Conservation (phyloP, 805 yeast species). For the Saccharomyces eubayanus region DNA sequence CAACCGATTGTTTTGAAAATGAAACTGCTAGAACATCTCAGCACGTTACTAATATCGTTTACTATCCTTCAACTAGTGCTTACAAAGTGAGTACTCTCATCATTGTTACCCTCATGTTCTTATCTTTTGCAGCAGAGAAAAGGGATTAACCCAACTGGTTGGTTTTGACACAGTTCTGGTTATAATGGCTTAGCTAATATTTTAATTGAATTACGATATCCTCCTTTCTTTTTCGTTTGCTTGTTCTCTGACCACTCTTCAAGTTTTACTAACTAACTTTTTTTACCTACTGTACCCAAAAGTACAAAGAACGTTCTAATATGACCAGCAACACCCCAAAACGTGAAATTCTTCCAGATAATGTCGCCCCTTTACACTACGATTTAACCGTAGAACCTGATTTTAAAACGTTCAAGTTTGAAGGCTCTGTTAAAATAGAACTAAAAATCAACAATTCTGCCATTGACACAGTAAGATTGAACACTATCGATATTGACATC, state of each 20-base stretch:
- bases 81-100: neutral
- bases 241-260: neutral
- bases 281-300: neutral
- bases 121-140: neutral
- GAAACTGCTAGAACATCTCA: neutral
- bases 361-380: conserved; percentile 69
- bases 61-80: neutral
- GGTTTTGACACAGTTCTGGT: neutral
- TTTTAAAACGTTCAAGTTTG: conserved; percentile 49
- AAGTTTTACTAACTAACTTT: neutral
- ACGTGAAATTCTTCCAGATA: conserved; percentile 47
- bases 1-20: neutral
- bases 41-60: neutral
- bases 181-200: neutral
- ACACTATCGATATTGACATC: conserved; percentile 58
- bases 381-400: conserved; percentile 57
- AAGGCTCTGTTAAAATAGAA: conserved; percentile 48
- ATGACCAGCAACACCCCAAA: conserved; percentile 16
- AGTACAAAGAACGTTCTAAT: neutral
- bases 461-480: conserved; percentile 43
- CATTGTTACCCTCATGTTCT: neutral
- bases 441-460: conserved; percentile 41
- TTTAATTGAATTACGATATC: neutral
- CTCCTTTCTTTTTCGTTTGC: neutral
- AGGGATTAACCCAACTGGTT: neutral